A percentile compares a stretch with the other conserved stretches of the same genome.
phyloP scores from a whole-genome alignment of 139 green algal genomes.

The Desmodesmus armatus region DNA sequence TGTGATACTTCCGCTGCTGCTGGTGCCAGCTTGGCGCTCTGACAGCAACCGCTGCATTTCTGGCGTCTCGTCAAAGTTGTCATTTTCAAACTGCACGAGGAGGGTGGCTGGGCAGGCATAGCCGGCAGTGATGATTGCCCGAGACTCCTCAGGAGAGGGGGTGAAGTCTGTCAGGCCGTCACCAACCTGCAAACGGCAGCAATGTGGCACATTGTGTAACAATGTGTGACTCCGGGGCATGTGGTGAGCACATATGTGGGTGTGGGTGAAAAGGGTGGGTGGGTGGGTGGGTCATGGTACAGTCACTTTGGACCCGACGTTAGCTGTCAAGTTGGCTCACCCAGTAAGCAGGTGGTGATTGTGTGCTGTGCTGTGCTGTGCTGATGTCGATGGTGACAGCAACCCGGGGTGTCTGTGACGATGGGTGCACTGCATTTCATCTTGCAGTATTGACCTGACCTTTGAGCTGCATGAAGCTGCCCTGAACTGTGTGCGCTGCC shows the following conservation, averaged over 20 bases:
- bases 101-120: conserved; percentile 85
- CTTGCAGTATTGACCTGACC: too few relatives aligned
- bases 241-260: not conserved
- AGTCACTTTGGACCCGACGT: too few relatives aligned
- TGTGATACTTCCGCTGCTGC: not conserved
- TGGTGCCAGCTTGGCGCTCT: not conserved
- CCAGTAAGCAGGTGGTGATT: too few relatives aligned
- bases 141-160: conserved; percentile 83
- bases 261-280: not conserved
- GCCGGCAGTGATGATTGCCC: conserved; percentile 72
- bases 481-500: too few relatives aligned
- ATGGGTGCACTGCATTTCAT: too few relatives aligned
- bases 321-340: too few relatives aligned
- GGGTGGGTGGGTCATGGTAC: too few relatives aligned
- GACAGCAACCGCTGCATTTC: conserved; percentile 75
- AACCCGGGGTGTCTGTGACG: too few relatives aligned
- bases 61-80: conserved; percentile 93
- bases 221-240: not conserved
- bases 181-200: conserved; percentile 29
- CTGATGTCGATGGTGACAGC: too few relatives aligned
- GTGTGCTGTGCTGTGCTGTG: too few relatives aligned
- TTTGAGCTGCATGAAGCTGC: too few relatives aligned
- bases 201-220: not conserved
- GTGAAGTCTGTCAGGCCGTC: conserved; percentile 77
- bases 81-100: conserved; percentile 88